Percentiles rank a stretch among this genome's conserved stretches.
Conservation (phyloP, 192 early-diverging fungal species). For the Pilaira anomala region DNA sequence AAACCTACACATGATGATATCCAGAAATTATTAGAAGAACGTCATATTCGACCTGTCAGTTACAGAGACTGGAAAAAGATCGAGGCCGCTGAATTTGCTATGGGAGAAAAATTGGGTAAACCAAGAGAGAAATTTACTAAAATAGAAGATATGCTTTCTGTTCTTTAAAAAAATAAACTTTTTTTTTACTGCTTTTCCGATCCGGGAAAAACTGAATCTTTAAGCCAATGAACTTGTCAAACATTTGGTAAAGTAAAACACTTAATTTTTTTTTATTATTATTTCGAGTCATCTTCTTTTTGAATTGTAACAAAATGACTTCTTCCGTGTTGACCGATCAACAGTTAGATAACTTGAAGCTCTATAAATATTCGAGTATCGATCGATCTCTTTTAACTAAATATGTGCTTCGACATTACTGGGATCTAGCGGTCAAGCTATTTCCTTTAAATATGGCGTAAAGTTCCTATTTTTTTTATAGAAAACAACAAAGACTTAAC, state of each 20-base stretch:
- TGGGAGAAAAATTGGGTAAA: conserved; percentile 65
- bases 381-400: conserved; percentile 75
- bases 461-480: conserved; percentile 4
- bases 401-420: conserved; percentile 79
- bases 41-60: conserved; percentile 49
- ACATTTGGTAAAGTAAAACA: too few relatives aligned
- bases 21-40: conserved; percentile 33
- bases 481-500: background rate
- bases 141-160: conserved; percentile 58
- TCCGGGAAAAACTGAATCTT: too few relatives aligned
- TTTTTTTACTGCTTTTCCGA: too few relatives aligned
- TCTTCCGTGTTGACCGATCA: conserved; percentile 3
- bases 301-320: too few relatives aligned
- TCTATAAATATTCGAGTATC: conserved; percentile 84
- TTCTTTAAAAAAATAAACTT: conserved; percentile 2
- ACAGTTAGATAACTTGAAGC: conserved; percentile 57
- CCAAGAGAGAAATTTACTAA: conserved; percentile 77
- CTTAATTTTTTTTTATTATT: too few relatives aligned
- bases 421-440: conserved; percentile 78
- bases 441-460: conserved; percentile 85
- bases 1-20: conserved; percentile 32
- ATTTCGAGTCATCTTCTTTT: too few relatives aligned
- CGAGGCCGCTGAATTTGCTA: conserved; percentile 68
- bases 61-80: conserved; percentile 83
- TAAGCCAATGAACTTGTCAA: too few relatives aligned